phyloP scores from a whole-genome alignment of 331 rosid species.

The Rhamnella rubrinervis region DNA sequence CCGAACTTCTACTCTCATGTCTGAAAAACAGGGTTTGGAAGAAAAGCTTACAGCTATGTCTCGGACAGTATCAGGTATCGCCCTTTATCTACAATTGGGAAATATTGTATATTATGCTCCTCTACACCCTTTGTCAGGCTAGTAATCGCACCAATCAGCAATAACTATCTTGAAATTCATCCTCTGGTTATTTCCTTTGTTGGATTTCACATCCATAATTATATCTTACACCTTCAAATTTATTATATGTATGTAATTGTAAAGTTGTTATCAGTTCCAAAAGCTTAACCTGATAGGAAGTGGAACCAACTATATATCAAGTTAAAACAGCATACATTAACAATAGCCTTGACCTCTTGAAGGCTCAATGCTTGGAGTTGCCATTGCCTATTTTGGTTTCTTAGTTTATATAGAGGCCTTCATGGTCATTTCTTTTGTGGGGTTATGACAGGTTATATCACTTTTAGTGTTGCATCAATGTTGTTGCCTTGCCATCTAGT shows the following conservation, averaged over 20 bases:
- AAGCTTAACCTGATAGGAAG: too few species aligned
- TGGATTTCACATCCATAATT: neutral
- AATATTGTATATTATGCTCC: neutral
- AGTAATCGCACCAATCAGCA: neutral
- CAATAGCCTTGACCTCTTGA: too few species aligned
- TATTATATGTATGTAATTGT: too few species aligned
- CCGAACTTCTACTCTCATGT: constrained; percentile 44
- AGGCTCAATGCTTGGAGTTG: neutral
- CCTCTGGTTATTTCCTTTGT: neutral
- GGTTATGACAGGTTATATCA: constrained; percentile 10
- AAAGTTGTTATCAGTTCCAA: too few species aligned
- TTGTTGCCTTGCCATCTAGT: neutral
- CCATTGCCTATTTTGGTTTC: neutral
- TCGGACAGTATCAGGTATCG: constrained; percentile 55
- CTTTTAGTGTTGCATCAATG: neutral
- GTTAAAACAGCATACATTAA: neutral
- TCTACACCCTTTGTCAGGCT: neutral
- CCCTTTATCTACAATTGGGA: constrained; percentile 1
- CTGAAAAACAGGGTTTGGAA: constrained; percentile 81
- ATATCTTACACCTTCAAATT: neutral
- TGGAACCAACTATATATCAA: too few species aligned
- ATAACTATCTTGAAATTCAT: neutral
- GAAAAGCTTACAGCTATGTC: constrained; percentile 61
- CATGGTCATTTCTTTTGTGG: neutral
- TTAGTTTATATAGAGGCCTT: neutral